Evolutionary conservation across 495 filamentous ascomycete species (phyloP), one percentile per base, ranked within the genome.

Genomic region (Xylaria scruposa): DNA sequence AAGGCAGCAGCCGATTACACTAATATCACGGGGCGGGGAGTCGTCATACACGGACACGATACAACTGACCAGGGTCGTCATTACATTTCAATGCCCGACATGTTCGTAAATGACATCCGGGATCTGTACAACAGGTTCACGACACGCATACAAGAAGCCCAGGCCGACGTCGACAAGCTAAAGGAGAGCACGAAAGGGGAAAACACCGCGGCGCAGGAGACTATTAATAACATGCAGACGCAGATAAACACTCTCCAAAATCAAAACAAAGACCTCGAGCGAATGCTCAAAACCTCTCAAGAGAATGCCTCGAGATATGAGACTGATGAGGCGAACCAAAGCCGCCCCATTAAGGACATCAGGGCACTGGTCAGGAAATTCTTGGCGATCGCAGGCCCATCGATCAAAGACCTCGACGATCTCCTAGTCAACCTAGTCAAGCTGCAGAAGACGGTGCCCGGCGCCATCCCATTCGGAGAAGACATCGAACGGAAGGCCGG

Each of bases 361-460:
- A 29, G 66, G n/a, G 8, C 2, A 3, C 53, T n/a, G 13, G n/a
- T 46, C 19, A 29, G 26, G 53, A 6, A 36, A 17, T 59, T 44
- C 51, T 21, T 68, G n/a, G 8, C 51, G n/a, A 33, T 33, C 15
- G 2, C 36, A 40, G n/a, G 36, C 4, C 51, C 53, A 17, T 31
- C 51, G 8, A 0, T 13, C 24, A 15, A 3, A 13, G 66, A 58
- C 36, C 17, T 59, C 38, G 38, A 68, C 26, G 9, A 47, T 0
- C 21, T 68, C 12, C 17, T 68, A 6, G 33, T 7, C 24, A 19
- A 42, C 7, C 7, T 68, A 31, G 38, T 26, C 33, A 31, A 1
- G 31, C 10, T 58, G 36, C 51, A 54, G 47, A 67, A 56, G 49
- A 67, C 17, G 49, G 47, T 56, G 19, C 47, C 51, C 12, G 51